phyloP scores from a whole-genome alignment of 192 early-diverging fungal genomes.

The Chytriomyces sp. region DNA sequence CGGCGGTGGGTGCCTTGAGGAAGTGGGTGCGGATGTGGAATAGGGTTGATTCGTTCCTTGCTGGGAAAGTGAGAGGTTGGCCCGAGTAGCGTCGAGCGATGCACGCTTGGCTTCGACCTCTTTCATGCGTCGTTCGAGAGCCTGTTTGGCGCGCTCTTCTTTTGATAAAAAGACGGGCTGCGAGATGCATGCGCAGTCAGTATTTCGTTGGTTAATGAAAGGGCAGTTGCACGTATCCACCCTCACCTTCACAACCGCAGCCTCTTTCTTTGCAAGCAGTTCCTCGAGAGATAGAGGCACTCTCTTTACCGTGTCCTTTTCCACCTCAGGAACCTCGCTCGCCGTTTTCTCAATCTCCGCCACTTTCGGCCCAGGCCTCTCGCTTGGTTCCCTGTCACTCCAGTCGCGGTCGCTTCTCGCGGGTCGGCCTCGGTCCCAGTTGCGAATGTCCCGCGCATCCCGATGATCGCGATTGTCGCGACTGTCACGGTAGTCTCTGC shows the following conservation, averaged over 20 bases:
- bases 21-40: not conserved
- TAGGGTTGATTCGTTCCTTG: not conserved
- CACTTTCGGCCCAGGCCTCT: too few relatives aligned
- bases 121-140: slow-evolving; percentile 78
- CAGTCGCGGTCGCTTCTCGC: not conserved
- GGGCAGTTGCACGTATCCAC: slow-evolving; percentile 59
- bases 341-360: too few relatives aligned
- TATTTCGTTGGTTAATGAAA: not conserved
- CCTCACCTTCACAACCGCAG: slow-evolving; percentile 64
- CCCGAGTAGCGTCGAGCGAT: slow-evolving; percentile 67
- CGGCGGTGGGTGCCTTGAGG: slow-evolving; percentile 6
- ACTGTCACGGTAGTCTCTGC: not conserved
- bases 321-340: too few relatives aligned
- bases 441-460: not conserved
- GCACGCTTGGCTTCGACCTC: slow-evolving; percentile 77
- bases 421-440: not conserved
- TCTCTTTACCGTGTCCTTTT: not conserved
- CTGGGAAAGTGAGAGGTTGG: not conserved
- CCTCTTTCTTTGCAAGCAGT: slow-evolving; percentile 64
- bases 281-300: slow-evolving; percentile 82
- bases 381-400: too few relatives aligned
- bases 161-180: slow-evolving; percentile 87
- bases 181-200: too few relatives aligned
- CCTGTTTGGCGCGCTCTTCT: slow-evolving; percentile 84
- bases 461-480: slow-evolving; percentile 1